These are phyloP conservation scores for Botryotinia globosa DNA, from an alignment of 2,329 filamentous ascomycete genomes.

Conservation along the genomic window DNA sequence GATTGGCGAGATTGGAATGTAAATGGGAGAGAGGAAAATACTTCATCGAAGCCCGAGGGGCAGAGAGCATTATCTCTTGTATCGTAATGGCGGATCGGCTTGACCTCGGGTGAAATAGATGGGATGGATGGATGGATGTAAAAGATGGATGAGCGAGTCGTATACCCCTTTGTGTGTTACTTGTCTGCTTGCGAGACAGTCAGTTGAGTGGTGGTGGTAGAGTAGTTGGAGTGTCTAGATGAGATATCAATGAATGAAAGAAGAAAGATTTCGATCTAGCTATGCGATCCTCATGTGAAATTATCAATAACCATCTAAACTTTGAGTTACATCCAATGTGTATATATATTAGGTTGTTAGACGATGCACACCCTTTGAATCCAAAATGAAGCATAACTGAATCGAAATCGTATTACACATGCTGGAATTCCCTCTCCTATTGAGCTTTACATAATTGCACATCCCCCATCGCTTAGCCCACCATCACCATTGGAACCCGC, in stretches of 20 bases:
- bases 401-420: background rate
- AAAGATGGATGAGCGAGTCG: background rate
- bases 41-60: background rate
- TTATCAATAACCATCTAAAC: background rate
- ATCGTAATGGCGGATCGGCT: background rate
- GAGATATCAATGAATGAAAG: background rate
- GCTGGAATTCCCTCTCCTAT: background rate
- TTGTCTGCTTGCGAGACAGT: background rate
- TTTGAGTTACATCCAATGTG: background rate
- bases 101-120: background rate
- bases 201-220: background rate
- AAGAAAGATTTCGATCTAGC: background rate
- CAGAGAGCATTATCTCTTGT: background rate
- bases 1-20: background rate
- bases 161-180: conserved; percentile 13
- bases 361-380: background rate
- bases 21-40: background rate
- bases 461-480: conserved; percentile 16
- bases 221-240: background rate
- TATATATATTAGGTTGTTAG: no score
- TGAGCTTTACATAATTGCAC: conserved; percentile 13
- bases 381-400: background rate
- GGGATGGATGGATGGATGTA: background rate
- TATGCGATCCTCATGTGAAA: background rate
- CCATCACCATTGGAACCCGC: background rate